Percentiles rank a stretch among this genome's conserved stretches.
Evolutionary conservation across 345 rosid genomes (phyloP).

Genomic region (Gossypium longicalyx): DNA sequence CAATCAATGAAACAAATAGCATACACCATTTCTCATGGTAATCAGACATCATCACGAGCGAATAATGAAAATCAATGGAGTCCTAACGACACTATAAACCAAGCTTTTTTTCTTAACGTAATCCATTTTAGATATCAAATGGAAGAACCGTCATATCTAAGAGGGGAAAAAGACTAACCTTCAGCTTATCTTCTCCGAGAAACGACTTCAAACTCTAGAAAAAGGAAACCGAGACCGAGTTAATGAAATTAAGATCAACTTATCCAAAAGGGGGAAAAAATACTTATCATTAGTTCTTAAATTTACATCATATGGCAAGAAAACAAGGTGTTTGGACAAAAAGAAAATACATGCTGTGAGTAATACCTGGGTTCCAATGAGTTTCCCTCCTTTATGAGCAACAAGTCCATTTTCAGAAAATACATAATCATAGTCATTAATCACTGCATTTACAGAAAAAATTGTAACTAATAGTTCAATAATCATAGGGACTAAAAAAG

Average conservation of each 20-base stretch:
- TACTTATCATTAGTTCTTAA: not conserved
- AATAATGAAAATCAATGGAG: not conserved
- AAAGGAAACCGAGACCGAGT: constrained; percentile 12
- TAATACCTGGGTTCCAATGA: constrained; percentile 76
- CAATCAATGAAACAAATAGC: constrained; percentile 13
- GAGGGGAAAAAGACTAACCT: constrained; percentile 37
- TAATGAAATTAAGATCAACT: not conserved
- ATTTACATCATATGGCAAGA: not conserved
- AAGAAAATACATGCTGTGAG: not conserved
- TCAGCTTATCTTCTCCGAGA: constrained; percentile 84
- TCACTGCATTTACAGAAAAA: constrained; percentile 50
- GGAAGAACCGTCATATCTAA: not conserved
- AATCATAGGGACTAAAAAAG: not conserved
- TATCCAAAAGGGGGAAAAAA: not conserved
- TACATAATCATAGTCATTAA: constrained; percentile 73
- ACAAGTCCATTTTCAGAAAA: constrained; percentile 98
- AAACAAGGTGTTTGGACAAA: not conserved
- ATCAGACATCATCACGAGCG: not conserved
- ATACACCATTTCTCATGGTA: not conserved
- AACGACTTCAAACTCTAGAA: constrained; percentile 79
- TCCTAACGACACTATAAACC: not conserved
- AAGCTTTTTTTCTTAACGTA: not conserved
- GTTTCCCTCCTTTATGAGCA: constrained; percentile 85
- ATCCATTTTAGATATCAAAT: not conserved
- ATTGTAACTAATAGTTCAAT: not conserved